These are phyloP conservation scores for Saturnispora diversa DNA, from an alignment of 805 yeast species.

Conservation along the genomic window DNA sequence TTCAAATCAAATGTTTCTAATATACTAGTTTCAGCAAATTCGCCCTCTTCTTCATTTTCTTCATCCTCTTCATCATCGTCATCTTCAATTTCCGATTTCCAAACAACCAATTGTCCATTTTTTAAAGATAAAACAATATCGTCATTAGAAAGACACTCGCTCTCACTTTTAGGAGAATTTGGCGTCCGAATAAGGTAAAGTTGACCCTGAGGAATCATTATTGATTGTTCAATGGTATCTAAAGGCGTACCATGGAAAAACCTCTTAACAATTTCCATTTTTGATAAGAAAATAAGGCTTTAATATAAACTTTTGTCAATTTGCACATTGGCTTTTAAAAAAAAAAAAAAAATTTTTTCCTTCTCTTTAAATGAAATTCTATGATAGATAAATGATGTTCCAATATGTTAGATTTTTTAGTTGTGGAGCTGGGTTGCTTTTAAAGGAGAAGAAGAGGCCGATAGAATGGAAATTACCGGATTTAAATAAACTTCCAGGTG, in stretches of 20 bases:
- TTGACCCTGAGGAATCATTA: slow-evolving; percentile 71
- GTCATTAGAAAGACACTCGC: slow-evolving; percentile 76
- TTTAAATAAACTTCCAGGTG: slow-evolving; percentile 28
- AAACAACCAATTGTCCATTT: slow-evolving; percentile 51
- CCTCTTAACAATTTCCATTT: slow-evolving; percentile 67
- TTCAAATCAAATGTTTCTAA: slow-evolving; percentile 67
- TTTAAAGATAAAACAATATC: slow-evolving; percentile 44
- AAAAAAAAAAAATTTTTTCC: not conserved
- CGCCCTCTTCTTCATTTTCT: slow-evolving; percentile 34
- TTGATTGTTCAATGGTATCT: slow-evolving; percentile 47
- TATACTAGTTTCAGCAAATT: slow-evolving; percentile 37
- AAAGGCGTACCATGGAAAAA: slow-evolving; percentile 34
- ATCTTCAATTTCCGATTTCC: slow-evolving; percentile 62
- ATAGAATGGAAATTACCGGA: slow-evolving; percentile 32
- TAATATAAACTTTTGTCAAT: no score
- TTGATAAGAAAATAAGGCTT: not conserved
- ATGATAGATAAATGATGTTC: not conserved
- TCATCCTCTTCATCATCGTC: slow-evolving; percentile 40
- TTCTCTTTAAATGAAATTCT: not conserved
- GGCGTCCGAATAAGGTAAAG: slow-evolving; percentile 66
- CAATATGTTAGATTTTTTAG: not conserved
- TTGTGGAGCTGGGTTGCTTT: not conserved
- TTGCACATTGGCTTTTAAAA: no score
- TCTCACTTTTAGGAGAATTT: slow-evolving; percentile 76
- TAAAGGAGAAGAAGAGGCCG: slow-evolving; percentile 15